Conservation (phyloP, 2,329 filamentous ascomycete species). For the Monosporascus sp. region DNA sequence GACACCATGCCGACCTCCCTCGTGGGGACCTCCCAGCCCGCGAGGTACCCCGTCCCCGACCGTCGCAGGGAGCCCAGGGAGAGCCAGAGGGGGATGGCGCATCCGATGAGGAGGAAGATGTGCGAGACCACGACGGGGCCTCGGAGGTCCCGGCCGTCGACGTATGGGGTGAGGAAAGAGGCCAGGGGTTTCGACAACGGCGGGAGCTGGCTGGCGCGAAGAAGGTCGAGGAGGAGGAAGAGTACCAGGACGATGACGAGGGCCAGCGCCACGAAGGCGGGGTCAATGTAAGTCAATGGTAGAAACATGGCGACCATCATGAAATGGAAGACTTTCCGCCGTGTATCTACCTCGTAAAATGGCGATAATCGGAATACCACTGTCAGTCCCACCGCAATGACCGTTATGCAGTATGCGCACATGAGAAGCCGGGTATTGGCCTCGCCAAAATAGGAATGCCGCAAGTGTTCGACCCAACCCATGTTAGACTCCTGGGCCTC, state of each 20-base stretch:
- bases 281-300: conserved; percentile 80
- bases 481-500: conserved; percentile 35
- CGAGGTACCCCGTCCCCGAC: conserved; percentile 46
- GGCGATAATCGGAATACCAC: conserved; percentile 70
- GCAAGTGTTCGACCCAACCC: conserved; percentile 61
- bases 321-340: conserved; percentile 95
- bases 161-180: conserved; percentile 83
- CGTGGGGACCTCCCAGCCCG: conserved; percentile 68
- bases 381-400: conserved; percentile 66
- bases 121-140: conserved; percentile 94
- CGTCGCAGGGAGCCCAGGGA: conserved; percentile 66
- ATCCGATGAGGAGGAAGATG: conserved; percentile 92
- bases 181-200: conserved; percentile 83
- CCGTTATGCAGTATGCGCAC: conserved; percentile 63
- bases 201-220: conserved; percentile 85
- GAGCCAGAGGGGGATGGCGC: conserved; percentile 90
- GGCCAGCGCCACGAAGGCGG: conserved; percentile 73
- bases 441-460: conserved; percentile 59
- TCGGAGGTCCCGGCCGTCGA: conserved; percentile 86
- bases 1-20: conserved; percentile 86
- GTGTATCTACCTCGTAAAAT: conserved; percentile 86
- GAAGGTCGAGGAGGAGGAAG: conserved; percentile 82
- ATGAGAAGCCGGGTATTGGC: conserved; percentile 79
- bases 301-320: conserved; percentile 97
- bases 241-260: conserved; percentile 73